These are phyloP conservation scores for Punica granatum DNA, from an alignment of 345 rosid genomes.

Conservation along the genomic window DNA sequence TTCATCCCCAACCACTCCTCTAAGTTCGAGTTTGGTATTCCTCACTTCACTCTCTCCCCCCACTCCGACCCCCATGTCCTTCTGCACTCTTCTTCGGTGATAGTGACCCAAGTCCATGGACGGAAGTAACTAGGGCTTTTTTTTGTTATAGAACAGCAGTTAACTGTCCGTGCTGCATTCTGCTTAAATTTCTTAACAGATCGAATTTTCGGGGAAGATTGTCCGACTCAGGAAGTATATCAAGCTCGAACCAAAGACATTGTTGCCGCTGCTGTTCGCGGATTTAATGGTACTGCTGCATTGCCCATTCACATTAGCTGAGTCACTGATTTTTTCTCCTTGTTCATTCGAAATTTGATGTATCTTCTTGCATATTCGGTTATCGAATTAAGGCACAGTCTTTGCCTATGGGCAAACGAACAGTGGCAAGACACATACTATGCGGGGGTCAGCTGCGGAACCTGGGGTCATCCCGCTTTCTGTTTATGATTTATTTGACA, in stretches of 20 bases:
- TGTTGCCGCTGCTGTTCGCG: conserved; percentile 78
- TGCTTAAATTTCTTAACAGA: conserved; percentile 27
- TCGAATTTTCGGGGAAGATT: conserved; percentile 53
- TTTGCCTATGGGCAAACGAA: conserved; percentile 97
- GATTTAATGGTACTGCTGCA: conserved; percentile 65
- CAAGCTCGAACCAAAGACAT: conserved; percentile 66
- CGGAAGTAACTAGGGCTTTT: too few relatives aligned
- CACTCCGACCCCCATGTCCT: background rate
- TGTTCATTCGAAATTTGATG: background rate
- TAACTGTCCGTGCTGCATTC: background rate
- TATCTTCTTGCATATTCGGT: too few relatives aligned
- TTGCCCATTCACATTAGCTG: background rate
- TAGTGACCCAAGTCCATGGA: too few relatives aligned
- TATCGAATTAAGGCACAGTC: conserved; percentile 61
- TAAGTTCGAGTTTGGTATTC: conserved; percentile 67
- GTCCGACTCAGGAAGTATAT: conserved; percentile 60
- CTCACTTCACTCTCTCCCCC: background rate
- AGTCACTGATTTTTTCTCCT: background rate
- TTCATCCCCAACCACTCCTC: conserved; percentile 44
- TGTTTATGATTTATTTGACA: conserved; percentile 59
- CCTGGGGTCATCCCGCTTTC: conserved; percentile 90
- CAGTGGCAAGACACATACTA: conserved; percentile 93
- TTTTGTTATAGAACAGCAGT: too few relatives aligned
- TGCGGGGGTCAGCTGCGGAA: conserved; percentile 76
- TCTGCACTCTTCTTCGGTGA: background rate